Evolutionary conservation across 352 stramenopile species (phyloP).

Genomic region (Pythium biforme): DNA sequence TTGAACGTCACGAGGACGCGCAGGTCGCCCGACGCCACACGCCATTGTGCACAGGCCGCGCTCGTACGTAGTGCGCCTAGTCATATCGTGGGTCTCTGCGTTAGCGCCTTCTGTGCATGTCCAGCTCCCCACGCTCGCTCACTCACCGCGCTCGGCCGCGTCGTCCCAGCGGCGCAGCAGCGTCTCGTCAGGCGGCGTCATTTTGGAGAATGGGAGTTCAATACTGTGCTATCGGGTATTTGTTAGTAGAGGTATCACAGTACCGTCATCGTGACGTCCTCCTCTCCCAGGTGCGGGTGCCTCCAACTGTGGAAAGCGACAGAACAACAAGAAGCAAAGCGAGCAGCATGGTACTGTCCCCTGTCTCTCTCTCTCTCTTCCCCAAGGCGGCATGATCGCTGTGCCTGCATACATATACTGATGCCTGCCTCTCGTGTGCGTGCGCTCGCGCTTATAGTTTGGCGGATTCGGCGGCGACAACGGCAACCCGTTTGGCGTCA

Average conservation of each 20-base stretch:
- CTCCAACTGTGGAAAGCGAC: conserved; percentile 18
- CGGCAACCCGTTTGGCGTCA: conserved; percentile 77
- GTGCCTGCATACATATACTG: not conserved
- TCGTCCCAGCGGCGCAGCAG: conserved; percentile 18
- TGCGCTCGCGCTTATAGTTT: conserved; percentile 42
- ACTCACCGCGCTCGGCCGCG: conserved; percentile 11
- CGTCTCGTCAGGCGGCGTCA: not conserved
- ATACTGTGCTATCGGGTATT: conserved; percentile 17
- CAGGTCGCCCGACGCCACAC: conserved; percentile 9
- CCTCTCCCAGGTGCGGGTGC: conserved; percentile 4
- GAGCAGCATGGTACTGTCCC: conserved; percentile 21
- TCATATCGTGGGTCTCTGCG: too few species aligned
- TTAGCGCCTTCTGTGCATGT: not conserved
- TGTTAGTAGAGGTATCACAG: conserved; percentile 1
- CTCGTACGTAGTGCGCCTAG: conserved; percentile 22
- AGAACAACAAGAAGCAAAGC: conserved; percentile 9
- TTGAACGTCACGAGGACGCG: conserved; percentile 23
- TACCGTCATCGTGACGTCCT: conserved; percentile 6
- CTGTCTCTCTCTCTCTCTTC: not conserved
- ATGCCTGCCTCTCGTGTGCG: not conserved
- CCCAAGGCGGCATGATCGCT: not conserved
- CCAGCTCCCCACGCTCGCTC: not conserved
- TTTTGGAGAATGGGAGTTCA: not conserved
- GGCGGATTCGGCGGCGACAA: conserved; percentile 63
- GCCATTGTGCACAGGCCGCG: conserved; percentile 4